phyloP scores from a whole-genome alignment of 306 rosid species.

The Biancaea sappan region DNA sequence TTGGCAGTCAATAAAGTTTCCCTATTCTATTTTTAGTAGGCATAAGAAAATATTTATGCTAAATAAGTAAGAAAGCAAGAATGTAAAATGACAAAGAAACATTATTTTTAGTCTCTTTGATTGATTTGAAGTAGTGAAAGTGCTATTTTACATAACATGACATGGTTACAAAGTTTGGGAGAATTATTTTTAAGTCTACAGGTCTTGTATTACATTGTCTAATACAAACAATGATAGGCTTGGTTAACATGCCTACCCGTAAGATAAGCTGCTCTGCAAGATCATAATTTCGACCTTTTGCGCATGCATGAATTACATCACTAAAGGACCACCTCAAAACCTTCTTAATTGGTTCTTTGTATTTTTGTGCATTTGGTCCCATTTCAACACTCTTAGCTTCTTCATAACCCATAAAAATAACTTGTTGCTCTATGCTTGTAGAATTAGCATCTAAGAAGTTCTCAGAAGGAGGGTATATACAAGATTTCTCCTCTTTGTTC shows the following conservation, averaged over 20 bases:
- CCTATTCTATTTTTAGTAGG: not conserved
- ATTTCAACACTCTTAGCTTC: conserved; percentile 36
- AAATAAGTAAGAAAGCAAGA: conserved; percentile 3
- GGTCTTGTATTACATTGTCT: not conserved
- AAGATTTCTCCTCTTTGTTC: conserved; percentile 39
- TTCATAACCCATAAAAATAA: conserved; percentile 34
- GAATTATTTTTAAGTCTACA: conserved; percentile 13
- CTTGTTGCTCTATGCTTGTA: conserved; percentile 32
- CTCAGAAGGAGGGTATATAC: conserved; percentile 29
- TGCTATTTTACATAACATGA: conserved; percentile 11
- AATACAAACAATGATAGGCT: conserved; percentile 27
- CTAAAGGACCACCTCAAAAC: conserved; percentile 62
- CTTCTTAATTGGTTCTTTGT: conserved; percentile 32
- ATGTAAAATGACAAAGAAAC: not conserved
- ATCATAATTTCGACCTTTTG: conserved; percentile 39
- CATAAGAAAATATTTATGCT: not conserved
- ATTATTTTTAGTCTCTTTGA: conserved; percentile 4
- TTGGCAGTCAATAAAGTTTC: conserved; percentile 25
- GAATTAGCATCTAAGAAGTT: conserved; percentile 31
- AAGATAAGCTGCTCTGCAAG: conserved; percentile 63
- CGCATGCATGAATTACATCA: conserved; percentile 68
- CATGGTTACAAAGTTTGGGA: conserved; percentile 10
- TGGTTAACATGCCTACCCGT: conserved; percentile 54
- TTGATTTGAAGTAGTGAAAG: conserved; percentile 18
- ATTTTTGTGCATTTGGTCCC: conserved; percentile 31